Percentiles rank a stretch among this genome's conserved stretches.
Evolutionary conservation across 768 basidiomycete genomes (phyloP).

Genomic region (Exsudoporus frostii): DNA sequence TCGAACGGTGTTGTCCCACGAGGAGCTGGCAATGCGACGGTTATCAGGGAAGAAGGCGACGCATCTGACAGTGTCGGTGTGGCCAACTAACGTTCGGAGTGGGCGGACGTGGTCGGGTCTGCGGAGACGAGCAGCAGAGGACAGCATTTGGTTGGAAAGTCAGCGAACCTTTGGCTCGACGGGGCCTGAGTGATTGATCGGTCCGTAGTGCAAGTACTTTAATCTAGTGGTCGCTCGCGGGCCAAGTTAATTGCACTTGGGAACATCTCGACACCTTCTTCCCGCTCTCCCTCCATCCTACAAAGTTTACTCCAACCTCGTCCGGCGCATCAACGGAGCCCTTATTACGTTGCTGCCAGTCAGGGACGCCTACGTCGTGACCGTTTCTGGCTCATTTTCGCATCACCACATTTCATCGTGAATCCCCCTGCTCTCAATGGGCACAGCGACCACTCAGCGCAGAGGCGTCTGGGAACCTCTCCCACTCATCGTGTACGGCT

Average conservation of each 20-base stretch:
- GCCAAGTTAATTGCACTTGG: not conserved
- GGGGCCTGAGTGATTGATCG: not conserved
- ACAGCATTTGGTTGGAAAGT: slow-evolving; percentile 13
- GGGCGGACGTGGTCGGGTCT: slow-evolving; percentile 27
- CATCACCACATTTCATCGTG: not conserved
- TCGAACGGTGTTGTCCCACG: slow-evolving; percentile 26
- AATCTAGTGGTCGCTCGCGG: not conserved
- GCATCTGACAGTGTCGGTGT: slow-evolving; percentile 24
- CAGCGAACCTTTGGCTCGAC: not conserved
- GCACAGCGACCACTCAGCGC: slow-evolving; percentile 26
- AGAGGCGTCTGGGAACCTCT: slow-evolving; percentile 61
- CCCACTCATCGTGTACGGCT: slow-evolving; percentile 82
- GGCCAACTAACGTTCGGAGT: slow-evolving; percentile 31
- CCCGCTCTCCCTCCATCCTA: not conserved
- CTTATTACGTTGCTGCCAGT: not conserved
- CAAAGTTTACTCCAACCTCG: no score
- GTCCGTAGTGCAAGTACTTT: not conserved
- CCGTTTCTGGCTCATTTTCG: not conserved
- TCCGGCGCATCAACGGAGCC: not conserved
- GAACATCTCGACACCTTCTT: not conserved
- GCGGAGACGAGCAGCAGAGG: slow-evolving; percentile 18
- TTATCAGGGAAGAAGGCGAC: slow-evolving; percentile 30
- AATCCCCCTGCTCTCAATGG: slow-evolving; percentile 8
- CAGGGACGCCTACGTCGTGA: not conserved
- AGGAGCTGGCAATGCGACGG: slow-evolving; percentile 23